Conservation (phyloP, 805 yeast genomes). For the Starmerella floris region DNA sequence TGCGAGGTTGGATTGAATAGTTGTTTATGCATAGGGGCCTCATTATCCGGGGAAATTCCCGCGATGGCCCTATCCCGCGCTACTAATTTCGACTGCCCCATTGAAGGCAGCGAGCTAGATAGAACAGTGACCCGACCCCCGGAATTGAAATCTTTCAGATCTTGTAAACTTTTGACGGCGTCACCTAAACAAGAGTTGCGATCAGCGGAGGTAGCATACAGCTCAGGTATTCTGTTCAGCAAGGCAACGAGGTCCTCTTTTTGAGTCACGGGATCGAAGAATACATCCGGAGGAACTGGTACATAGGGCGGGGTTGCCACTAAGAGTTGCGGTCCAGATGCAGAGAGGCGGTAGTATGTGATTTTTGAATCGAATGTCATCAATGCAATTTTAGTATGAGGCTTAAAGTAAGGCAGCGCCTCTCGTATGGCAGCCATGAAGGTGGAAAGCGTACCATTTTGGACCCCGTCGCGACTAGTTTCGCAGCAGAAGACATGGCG, state of each 20-base stretch:
- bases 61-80: conserved; percentile 23
- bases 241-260: conserved; percentile 37
- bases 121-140: conserved; percentile 75
- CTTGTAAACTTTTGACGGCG: conserved; percentile 55
- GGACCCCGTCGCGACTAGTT: conserved; percentile 44
- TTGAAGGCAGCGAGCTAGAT: conserved; percentile 56
- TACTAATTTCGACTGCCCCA: conserved; percentile 58
- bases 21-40: conserved; percentile 30
- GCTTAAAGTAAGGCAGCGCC: conserved; percentile 29
- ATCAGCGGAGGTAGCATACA: conserved; percentile 30
- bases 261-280: conserved; percentile 24
- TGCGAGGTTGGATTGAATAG: conserved; percentile 46
- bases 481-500: conserved; percentile 67
- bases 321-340: conserved; percentile 18
- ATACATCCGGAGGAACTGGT: conserved; percentile 58
- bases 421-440: conserved; percentile 57
- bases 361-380: conserved; percentile 61
- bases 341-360: conserved; percentile 40
- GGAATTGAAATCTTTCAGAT: conserved; percentile 34
- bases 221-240: conserved; percentile 44
- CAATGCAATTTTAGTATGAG: conserved; percentile 45
- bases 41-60: conserved; percentile 23
- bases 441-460: conserved; percentile 42
- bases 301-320: conserved; percentile 44
- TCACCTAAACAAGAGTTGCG: conserved; percentile 67